Conservation (phyloP, 331 rosid genomes). For the Pyrus hybrid region DNA sequence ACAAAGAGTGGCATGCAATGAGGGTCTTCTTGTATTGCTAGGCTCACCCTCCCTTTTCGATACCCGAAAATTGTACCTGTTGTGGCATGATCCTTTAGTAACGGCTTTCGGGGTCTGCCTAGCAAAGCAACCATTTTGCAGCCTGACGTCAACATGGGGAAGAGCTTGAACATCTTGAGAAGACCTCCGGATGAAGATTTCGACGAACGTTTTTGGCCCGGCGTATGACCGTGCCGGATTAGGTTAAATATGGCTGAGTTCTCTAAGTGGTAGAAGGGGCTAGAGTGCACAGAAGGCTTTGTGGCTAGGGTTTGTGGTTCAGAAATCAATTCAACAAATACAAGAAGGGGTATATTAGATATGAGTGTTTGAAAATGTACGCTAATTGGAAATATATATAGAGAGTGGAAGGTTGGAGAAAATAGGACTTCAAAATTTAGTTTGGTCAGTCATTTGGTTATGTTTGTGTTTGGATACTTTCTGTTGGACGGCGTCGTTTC, state of each 20-base stretch:
- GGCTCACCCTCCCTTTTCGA: conserved; percentile 76
- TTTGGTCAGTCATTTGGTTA: conserved; percentile 27
- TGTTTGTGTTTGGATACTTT: neutral
- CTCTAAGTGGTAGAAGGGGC: conserved; percentile 74
- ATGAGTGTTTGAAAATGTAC: neutral
- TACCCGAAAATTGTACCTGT: conserved; percentile 85
- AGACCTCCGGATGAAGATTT: conserved; percentile 54
- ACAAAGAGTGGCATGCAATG: conserved; percentile 77
- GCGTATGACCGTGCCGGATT: conserved; percentile 36
- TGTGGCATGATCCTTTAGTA: conserved; percentile 74
- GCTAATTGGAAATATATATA: conserved; percentile 1
- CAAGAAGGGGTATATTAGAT: neutral
- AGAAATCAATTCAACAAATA: neutral
- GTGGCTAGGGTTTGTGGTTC: neutral
- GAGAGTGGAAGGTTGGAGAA: neutral
- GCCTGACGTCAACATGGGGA: conserved; percentile 82
- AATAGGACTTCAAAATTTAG: conserved; percentile 3
- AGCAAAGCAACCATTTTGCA: conserved; percentile 91
- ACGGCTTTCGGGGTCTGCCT: conserved; percentile 67
- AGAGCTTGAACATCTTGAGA: conserved; percentile 62
- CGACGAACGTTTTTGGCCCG: conserved; percentile 22
- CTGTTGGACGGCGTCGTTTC: too few relatives aligned
- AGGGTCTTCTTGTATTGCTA: conserved; percentile 90
- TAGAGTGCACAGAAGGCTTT: conserved; percentile 67
- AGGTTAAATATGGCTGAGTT: conserved; percentile 56